A percentile compares a stretch with the other conserved stretches of the same genome.
phyloP scores from a whole-genome alignment of 2,329 filamentous ascomycete species.

The Exophiala sideris region DNA sequence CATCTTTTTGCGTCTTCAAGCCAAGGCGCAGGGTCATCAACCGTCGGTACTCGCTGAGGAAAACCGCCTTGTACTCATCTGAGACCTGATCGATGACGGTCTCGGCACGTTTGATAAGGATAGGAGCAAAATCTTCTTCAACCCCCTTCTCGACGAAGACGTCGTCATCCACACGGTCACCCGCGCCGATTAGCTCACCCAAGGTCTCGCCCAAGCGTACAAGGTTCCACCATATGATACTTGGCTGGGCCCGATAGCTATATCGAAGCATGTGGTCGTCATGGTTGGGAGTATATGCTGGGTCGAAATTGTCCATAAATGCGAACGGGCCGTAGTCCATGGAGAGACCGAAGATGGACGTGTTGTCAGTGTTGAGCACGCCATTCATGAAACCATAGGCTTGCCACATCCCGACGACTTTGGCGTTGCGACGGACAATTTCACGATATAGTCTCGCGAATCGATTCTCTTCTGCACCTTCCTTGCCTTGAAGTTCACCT shows the following conservation, averaged over 20 bases:
- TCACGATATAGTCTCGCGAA: constrained; percentile 86
- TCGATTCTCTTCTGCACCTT: constrained; percentile 72
- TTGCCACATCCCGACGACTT: constrained; percentile 90
- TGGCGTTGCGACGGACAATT: constrained; percentile 78
- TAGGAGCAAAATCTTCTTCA: constrained; percentile 61
- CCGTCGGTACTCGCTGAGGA: constrained; percentile 82
- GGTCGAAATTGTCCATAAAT: constrained; percentile 96
- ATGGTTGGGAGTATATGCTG: constrained; percentile 91
- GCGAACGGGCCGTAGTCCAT: constrained; percentile 97
- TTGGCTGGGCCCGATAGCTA: constrained; percentile 89
- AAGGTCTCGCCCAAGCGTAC: constrained; percentile 85
- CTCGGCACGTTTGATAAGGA: constrained; percentile 76
- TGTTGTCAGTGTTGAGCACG: constrained; percentile 97
- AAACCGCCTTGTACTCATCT: constrained; percentile 84
- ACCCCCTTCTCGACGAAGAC: constrained; percentile 72
- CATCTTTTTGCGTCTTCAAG: constrained; percentile 63
- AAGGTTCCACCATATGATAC: constrained; percentile 98
- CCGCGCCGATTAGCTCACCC: constrained; percentile 82
- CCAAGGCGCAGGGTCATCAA: constrained; percentile 80
- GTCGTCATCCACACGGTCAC: constrained; percentile 65
- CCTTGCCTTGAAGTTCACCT: constrained; percentile 63
- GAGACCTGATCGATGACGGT: constrained; percentile 74
- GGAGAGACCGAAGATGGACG: constrained; percentile 80
- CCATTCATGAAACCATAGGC: constrained; percentile 99
- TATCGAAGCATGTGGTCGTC: constrained; percentile 87